Evolutionary conservation across 2,329 filamentous ascomycete genomes (phyloP), one percentile per base, ranked within the genome.

Genomic region (Fusarium austroafricanum): DNA sequence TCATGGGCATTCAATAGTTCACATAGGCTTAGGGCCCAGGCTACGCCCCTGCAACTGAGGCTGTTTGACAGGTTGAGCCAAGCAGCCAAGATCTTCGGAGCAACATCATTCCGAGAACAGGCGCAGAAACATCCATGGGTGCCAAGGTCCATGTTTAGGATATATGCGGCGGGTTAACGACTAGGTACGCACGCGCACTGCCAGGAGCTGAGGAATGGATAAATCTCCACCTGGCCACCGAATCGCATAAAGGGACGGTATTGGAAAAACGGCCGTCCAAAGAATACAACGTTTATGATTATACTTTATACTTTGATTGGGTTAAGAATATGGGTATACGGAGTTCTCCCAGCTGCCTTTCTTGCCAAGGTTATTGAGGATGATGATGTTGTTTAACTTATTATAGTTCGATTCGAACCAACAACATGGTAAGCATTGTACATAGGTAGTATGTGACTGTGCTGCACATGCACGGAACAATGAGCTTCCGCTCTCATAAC

Each of bases 181-280:
- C 26, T 26, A 55, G 44, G 53, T 38, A 51, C 53, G 44, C 52
- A 35, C 29, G 29, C 29, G 5, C 29, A 9, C 17, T 54, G 42
- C 42, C 26, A 45, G 61, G 52, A 68, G 65, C 65, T 69, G 65
- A 68, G 65, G 65, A 69, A 68, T 69, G 55, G 55, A 69, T 68
- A 68, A 51, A 47, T 40, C 54, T 64, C 64, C 60, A 44, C 49
- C 35, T 28, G 23, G 61, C 57, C 42, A 46, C 56, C 39, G 29
- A 55, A 45, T 58, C 42, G 40, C 44, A 37, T 31, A 26, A 23
- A 40, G 43, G 29, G 29, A 55, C 59, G 28, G 40, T 61, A 61
- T 42, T 37, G 56, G 59, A 18, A 61, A 61, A 42, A 61, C 43
- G 26, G 39, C 51, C 59, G 44, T 42, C 29, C 23, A 43, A 55